Evolutionary conservation across 768 basidiomycete genomes (phyloP), one percentile per base, ranked within the genome.

Genomic region (Rhodotorula toruloides): DNA sequence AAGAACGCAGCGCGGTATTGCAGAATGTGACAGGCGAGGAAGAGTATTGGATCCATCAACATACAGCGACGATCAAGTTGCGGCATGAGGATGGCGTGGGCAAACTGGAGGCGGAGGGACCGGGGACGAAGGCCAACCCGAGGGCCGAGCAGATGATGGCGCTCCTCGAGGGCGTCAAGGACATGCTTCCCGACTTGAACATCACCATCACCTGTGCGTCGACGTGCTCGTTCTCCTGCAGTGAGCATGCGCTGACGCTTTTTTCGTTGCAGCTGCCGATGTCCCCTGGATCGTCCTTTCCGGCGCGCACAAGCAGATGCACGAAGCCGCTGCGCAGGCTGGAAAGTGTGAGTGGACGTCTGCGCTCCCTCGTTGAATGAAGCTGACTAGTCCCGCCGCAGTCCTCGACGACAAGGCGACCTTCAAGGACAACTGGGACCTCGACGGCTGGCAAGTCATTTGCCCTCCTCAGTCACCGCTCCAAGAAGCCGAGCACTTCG

Each of bases 171-270:
- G 61, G 55, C 14, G 61, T 73, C 52, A 55, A 58, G 19, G 25
- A 71, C 36, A 62, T 42, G 54, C 32, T 75, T 22, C 73, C 73
- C n/a, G 74, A 74, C 52, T 54, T 75, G 22, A 71, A 71, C 53
- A 54, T 74, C 40, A 72, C 72, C 9, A 74, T 74, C 66, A 72
- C 55, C 25, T 64, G 48, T 36, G 39, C 34, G 58, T 39, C 22
- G n/a, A n/a, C n/a, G n/a, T n/a, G n/a, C 32, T 11, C 12, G 5
- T 44, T 21, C 36, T 39, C 21, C 7, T n/a, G n/a, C n/a, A n/a
- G n/a, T n/a, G n/a, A n/a, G n/a, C n/a, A n/a, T n/a, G n/a, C n/a
- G n/a, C n/a, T n/a, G n/a, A n/a, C 53, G 42, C 42, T 10, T 40
- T 63, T 46, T 32, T n/a, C 48, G 25, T 22, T 21, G 11, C 58